Evolutionary conservation across 257 asterid genomes (phyloP).

Genomic region (Perilla frutescens): DNA sequence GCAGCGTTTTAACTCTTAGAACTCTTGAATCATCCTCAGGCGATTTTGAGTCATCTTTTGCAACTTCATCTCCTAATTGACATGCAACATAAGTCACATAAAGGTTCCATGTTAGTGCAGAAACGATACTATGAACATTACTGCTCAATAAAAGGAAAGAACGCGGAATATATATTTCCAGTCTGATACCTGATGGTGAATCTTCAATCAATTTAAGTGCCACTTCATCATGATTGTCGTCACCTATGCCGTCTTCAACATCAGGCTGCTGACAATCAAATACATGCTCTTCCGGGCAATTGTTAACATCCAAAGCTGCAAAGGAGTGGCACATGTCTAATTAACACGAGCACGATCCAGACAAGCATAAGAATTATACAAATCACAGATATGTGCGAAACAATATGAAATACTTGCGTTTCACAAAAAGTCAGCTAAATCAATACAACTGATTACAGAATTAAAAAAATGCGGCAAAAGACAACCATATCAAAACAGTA

Average conservation of each 20-base stretch:
- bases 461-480: background rate
- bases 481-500: background rate
- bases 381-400: background rate
- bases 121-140: background rate
- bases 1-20: conserved; percentile 65
- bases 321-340: conserved; percentile 71
- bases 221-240: conserved; percentile 66
- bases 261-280: conserved; percentile 61
- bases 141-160: background rate
- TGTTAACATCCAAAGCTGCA: conserved; percentile 83
- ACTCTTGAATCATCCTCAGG: conserved; percentile 56
- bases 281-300: conserved; percentile 71
- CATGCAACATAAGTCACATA: background rate
- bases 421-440: background rate
- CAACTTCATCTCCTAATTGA: conserved; percentile 44
- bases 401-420: background rate
- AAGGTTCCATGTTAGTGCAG: conserved; percentile 20
- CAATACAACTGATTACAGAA: background rate
- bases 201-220: conserved; percentile 67
- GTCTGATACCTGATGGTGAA: conserved; percentile 59
- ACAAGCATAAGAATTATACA: conserved; percentile 35
- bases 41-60: conserved; percentile 57
- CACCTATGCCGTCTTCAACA: conserved; percentile 57
- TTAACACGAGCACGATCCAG: conserved; percentile 55
- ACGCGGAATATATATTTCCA: background rate